Evolutionary conservation across 768 basidiomycete species (phyloP), one percentile per base, ranked within the genome.

Genomic region (Lactifluus volemus): DNA sequence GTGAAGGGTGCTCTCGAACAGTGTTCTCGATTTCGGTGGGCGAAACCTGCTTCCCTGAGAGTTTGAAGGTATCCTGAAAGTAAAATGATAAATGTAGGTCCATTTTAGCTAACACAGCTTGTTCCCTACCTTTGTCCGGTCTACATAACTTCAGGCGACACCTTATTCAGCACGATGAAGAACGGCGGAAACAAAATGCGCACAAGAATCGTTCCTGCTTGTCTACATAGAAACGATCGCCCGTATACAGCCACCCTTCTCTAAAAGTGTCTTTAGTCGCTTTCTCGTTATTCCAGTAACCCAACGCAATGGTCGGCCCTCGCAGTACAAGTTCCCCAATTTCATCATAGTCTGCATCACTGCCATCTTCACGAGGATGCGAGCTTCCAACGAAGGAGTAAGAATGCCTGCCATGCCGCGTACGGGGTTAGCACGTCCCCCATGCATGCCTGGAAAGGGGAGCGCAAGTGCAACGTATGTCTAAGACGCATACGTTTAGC

Each of bases 1-100:
- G 52, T 8, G 78, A 77, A 0, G 88, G 86, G 42, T 91, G 82
- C 0, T 75, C 76, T 19, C 84, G 76, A 2, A 92, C 73, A 25
- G 78, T 79, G 30, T 82, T 76, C 69, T 92, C 90, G 54, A 92
- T 85, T 68, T 92, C 89, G 17, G 80, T 78, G 0, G 89, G 90
- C 0, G 90, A 89, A 0, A 92, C 90, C 71, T 92, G 90, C 52
- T 76, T 76, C 4, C 89, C 90, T 0, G 87, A 89, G 3, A 92
- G 79, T 68, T 92, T 92, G 21, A 92, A 76, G 0, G 83, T 89
- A 67, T 92, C 90, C 84, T 89, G 17, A 32, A 44, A 29, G 25
- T 7, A 36, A 53, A 12, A n/a, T 6, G 17, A 21, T 52, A 32
- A 49, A 34, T 11, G 19, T 4, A 10, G 3, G 15, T 42, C 41